Evolutionary conservation across 768 basidiomycete genomes (phyloP).

Genomic region (Hortiboletus campestris): DNA sequence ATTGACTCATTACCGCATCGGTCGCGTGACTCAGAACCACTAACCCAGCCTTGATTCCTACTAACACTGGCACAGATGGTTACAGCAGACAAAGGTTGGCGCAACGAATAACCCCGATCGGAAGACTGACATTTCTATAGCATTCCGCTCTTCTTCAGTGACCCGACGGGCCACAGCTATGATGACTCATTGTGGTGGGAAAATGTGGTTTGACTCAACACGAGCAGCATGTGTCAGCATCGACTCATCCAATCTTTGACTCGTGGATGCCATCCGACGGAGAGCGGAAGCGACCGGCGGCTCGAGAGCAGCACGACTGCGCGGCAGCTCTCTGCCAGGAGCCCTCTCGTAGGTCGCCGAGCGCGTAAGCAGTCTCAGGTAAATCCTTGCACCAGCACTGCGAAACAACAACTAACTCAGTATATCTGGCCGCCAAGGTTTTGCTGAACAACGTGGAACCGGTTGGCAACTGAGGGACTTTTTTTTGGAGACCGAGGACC

Average conservation of each 20-base stretch:
- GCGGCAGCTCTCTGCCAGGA: too few relatives aligned
- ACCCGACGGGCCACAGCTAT: not conserved
- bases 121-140: not conserved
- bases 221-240: not conserved
- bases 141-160: not conserved
- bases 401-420: too few relatives aligned
- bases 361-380: too few relatives aligned
- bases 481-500: not conserved
- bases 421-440: not conserved
- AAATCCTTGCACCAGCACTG: too few relatives aligned
- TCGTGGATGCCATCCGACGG: not conserved
- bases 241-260: not conserved
- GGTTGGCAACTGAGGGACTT: not conserved
- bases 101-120: not conserved
- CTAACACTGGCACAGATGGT: not conserved
- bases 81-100: not conserved
- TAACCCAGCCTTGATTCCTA: too few relatives aligned
- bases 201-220: not conserved
- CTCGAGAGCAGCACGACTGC: too few relatives aligned
- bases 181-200: slow-evolving; percentile 2
- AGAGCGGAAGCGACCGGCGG: not conserved
- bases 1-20: not conserved
- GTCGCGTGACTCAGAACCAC: too few relatives aligned
- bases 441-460: not conserved
- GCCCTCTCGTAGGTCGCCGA: too few relatives aligned